These are phyloP conservation scores for Tuber calosporum DNA, from an alignment of 495 filamentous ascomycete genomes.

Conservation along the genomic window DNA sequence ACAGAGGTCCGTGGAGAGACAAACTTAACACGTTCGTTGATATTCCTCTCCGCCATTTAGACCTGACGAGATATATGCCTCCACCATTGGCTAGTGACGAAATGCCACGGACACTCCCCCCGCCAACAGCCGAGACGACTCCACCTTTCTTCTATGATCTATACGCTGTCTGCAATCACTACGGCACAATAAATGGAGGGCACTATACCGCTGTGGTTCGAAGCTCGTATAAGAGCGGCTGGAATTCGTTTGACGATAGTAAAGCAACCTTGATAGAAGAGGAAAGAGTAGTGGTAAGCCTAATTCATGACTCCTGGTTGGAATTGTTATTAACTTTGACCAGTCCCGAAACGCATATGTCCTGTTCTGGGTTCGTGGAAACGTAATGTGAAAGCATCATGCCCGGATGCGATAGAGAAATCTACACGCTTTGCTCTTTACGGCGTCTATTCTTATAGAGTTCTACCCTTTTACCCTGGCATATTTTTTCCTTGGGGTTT, in stretches of 20 bases:
- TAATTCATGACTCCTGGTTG: constrained; percentile 12
- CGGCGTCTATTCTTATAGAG: background rate
- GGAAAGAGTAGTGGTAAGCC: constrained; percentile 38
- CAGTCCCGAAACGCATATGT: constrained; percentile 39
- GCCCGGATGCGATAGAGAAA: background rate
- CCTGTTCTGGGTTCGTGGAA: constrained; percentile 38
- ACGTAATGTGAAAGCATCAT: constrained; percentile 26
- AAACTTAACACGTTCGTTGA: constrained; percentile 64
- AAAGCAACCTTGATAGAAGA: constrained; percentile 43
- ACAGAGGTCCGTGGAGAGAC: constrained; percentile 48
- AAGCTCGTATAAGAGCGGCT: constrained; percentile 55
- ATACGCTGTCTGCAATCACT: constrained; percentile 64
- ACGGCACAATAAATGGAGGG: constrained; percentile 59
- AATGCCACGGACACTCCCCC: constrained; percentile 31
- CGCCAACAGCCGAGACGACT: constrained; percentile 47
- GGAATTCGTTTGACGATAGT: constrained; percentile 62
- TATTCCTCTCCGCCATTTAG: constrained; percentile 59
- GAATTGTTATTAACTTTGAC: constrained; percentile 5
- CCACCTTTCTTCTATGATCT: constrained; percentile 63
- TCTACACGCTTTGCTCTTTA: background rate
- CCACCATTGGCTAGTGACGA: constrained; percentile 40
- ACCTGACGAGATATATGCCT: constrained; percentile 57
- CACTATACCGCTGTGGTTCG: constrained; percentile 64
- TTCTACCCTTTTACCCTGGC: background rate
- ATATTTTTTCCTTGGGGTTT: background rate